These are phyloP conservation scores for Waltergamsia citrina DNA, from an alignment of 2,329 filamentous ascomycete genomes.

Conservation along the genomic window DNA sequence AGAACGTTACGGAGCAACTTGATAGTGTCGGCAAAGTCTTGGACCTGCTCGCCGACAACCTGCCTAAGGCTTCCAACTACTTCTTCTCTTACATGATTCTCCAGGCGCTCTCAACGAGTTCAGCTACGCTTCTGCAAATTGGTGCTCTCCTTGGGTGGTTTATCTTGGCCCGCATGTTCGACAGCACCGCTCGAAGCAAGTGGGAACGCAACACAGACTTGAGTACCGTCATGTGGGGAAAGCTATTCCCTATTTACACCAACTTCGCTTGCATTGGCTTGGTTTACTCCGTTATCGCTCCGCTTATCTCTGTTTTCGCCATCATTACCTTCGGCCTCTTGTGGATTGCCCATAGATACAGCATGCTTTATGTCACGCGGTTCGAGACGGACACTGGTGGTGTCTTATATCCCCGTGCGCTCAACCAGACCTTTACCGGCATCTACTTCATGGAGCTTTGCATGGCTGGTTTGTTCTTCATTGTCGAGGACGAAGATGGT, in stretches of 20 bases:
- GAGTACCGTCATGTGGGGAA: constrained; percentile 76
- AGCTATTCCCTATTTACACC: constrained; percentile 92
- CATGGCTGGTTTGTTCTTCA: constrained; percentile 82
- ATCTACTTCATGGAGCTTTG: constrained; percentile 92
- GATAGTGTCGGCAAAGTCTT: constrained; percentile 58
- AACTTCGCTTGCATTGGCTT: constrained; percentile 90
- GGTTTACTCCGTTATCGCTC: constrained; percentile 82
- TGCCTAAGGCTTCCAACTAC: constrained; percentile 86
- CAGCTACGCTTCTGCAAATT: constrained; percentile 78
- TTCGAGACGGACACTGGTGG: constrained; percentile 89
- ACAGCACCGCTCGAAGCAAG: constrained; percentile 74
- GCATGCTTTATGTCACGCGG: constrained; percentile 88
- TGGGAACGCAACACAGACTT: constrained; percentile 77
- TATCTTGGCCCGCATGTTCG: constrained; percentile 67
- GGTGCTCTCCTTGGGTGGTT: constrained; percentile 75
- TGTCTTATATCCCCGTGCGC: constrained; percentile 79
- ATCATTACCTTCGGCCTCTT: constrained; percentile 85
- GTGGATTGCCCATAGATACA: constrained; percentile 94
- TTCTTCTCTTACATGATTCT: constrained; percentile 99
- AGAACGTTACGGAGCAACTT: constrained; percentile 29
- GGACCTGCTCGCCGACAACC: constrained; percentile 61
- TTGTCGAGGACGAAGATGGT: constrained; percentile 50
- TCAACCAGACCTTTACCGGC: constrained; percentile 93
- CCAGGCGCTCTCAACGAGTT: constrained; percentile 83
- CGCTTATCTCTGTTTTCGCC: constrained; percentile 86